Evolutionary conservation across 352 stramenopile species (phyloP), one percentile per base, ranked within the genome.

Genomic region (Salisapilia sapeloensis): DNA sequence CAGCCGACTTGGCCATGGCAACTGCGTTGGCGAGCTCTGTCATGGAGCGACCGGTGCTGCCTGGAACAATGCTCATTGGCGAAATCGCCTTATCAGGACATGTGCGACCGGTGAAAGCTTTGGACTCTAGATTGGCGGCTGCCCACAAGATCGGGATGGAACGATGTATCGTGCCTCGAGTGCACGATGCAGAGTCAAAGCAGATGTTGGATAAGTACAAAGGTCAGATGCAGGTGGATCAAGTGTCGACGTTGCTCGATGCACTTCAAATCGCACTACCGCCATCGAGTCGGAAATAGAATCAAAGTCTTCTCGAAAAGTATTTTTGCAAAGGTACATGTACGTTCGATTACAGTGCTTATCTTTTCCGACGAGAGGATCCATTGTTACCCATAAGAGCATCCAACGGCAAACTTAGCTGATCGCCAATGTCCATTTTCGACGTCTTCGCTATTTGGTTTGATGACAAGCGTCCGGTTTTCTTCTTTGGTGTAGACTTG

Each of bases 141-240:
- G 76, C 72, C 7, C 56, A 74, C 16, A 92, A 87, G 40, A 85
- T 89, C 47, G 76, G 76, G 0, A 20, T 92, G 7, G 52, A 71
- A 4, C 42, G 70, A 3, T 84, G 67, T 35, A 57, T 89, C 28
- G 79, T 89, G 32, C 72, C 72, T 7, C 63, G 54, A 29, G 52
- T 70, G 35, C 38, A 60, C 24, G 54, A 63, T 29, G 42, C 53
- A 12, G 48, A 70, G 18, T 66, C 58, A 16, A 48, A 42, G 8
- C 52, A 56, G 10, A 50, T 48, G 6, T 39, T 83, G 28, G 38
- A 37, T 16, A 89, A 86, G 38, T 82, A 77, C 31, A 49, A 31
- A 15, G 42, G 57, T 25, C 55, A 55, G 16, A 29, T 89, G 17
- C 51, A 37, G 42, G 54, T 89, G 29, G 46, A 79, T 15, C 63